Evolutionary conservation across 331 rosid species (phyloP).

Genomic region (Rosa hybrid): DNA sequence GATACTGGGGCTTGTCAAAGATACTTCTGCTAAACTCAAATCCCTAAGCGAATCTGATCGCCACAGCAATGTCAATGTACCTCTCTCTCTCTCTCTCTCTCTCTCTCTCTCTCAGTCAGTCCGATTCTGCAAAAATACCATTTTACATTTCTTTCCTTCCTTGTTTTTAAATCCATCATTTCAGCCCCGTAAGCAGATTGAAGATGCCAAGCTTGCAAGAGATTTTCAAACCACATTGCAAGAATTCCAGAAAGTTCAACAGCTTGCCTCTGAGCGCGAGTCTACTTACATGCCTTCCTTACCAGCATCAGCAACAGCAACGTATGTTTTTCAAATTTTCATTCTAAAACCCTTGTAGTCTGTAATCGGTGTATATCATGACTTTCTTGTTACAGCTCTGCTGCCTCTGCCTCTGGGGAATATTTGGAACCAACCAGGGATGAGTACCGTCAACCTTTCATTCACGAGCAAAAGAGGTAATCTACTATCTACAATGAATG

Average conservation of each 20-base stretch:
- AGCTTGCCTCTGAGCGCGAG: conserved; percentile 76
- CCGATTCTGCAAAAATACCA: too few species aligned
- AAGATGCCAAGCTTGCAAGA: conserved; percentile 79
- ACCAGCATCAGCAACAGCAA: conserved; percentile 8
- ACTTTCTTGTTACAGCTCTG: conserved; percentile 13
- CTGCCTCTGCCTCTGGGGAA: conserved; percentile 37
- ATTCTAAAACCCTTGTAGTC: neutral
- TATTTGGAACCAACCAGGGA: conserved; percentile 35
- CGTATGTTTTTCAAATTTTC: conserved; percentile 1
- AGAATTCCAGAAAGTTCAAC: conserved; percentile 76
- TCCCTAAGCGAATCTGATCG: conserved; percentile 52
- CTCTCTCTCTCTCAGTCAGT: neutral
- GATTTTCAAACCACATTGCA: conserved; percentile 74
- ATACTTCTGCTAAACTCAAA: conserved; percentile 76
- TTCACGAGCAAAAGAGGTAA: conserved; percentile 55
- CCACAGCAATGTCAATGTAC: conserved; percentile 38
- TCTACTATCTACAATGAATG: neutral
- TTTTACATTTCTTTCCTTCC: neutral
- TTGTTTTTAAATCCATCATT: neutral
- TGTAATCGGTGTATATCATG: neutral
- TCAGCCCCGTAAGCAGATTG: conserved; percentile 61
- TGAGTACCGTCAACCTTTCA: conserved; percentile 59
- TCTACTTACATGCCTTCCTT: conserved; percentile 54
- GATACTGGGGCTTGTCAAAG: conserved; percentile 68
- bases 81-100: neutral